Conservation (phyloP, 768 basidiomycete genomes). For the Auricularia sp. region DNA sequence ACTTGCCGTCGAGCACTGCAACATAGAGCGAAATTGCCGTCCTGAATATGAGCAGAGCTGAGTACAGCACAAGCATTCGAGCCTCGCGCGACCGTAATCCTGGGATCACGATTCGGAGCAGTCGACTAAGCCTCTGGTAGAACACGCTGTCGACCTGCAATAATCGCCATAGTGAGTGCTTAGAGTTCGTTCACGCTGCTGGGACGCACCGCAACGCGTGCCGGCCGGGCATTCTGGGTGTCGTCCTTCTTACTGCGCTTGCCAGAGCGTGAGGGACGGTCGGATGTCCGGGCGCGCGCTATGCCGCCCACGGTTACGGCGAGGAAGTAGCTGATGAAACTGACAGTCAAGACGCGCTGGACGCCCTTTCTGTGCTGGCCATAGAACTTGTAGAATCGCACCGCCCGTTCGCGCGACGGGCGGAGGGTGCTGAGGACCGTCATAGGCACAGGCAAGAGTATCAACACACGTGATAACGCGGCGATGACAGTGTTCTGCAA, state of each 20-base stretch:
- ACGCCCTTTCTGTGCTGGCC: conserved; percentile 54
- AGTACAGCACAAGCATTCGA: conserved; percentile 76
- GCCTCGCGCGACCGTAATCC: conserved; percentile 79
- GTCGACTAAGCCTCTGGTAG: conserved; percentile 63
- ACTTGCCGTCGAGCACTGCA: conserved; percentile 88
- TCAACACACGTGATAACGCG: neutral
- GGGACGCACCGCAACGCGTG: conserved; percentile 56
- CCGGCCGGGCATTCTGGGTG: conserved; percentile 30
- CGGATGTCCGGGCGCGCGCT: conserved; percentile 26
- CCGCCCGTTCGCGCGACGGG: neutral
- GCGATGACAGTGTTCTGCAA: neutral
- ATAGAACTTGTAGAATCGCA: conserved; percentile 40
- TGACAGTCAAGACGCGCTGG: conserved; percentile 57
- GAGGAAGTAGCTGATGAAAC: conserved; percentile 65
- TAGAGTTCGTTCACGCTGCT: neutral
- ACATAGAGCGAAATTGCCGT: conserved; percentile 92
- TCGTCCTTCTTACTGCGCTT: conserved; percentile 29
- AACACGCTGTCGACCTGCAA: conserved; percentile 82
- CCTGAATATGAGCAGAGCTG: conserved; percentile 75
- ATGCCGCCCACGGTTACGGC: conserved; percentile 51
- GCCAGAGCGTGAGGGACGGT: conserved; percentile 16
- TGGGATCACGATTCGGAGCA: conserved; percentile 85
- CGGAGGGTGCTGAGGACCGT: neutral
- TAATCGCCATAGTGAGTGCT: neutral
- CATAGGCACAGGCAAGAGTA: neutral